Conservation (phyloP, 495 filamentous ascomycete genomes). For the Friedmanniomyces endolithicus region DNA sequence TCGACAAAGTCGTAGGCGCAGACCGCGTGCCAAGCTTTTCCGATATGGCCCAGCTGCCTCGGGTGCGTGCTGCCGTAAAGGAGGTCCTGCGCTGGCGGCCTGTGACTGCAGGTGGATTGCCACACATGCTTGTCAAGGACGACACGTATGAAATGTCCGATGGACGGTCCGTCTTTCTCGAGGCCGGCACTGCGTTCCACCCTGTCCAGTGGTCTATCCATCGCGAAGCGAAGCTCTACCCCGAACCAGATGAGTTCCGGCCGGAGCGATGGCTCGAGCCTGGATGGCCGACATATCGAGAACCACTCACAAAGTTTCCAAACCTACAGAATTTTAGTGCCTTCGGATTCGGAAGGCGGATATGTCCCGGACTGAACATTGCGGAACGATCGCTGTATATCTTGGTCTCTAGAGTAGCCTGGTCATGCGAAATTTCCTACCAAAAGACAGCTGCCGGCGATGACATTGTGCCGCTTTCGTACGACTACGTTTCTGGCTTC, state of each 20-base stretch:
- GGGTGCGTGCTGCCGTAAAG: slow-evolving; percentile 21
- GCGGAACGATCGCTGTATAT: slow-evolving; percentile 43
- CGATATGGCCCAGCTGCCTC: slow-evolving; percentile 12
- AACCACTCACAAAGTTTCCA: slow-evolving; percentile 24
- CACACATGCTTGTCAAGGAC: slow-evolving; percentile 24
- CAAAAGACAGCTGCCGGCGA: no score
- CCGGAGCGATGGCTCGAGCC: slow-evolving; percentile 31
- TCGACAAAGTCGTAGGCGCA: slow-evolving; percentile 21
- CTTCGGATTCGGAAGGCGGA: slow-evolving; percentile 28
- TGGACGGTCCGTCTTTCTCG: slow-evolving; percentile 20
- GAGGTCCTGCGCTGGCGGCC: slow-evolving; percentile 31
- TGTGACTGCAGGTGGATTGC: slow-evolving; percentile 23
- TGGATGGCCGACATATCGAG: slow-evolving; percentile 23
- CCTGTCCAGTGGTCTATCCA: slow-evolving; percentile 25
- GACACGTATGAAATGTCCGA: slow-evolving; percentile 22
- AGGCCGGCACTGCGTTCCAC: slow-evolving; percentile 25
- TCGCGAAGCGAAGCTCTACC: slow-evolving; percentile 27
- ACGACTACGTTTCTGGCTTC: no score
- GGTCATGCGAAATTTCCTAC: slow-evolving; percentile 20
- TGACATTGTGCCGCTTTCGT: no score
- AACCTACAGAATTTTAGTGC: slow-evolving; percentile 22
- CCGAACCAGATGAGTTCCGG: slow-evolving; percentile 29
- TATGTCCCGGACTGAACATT: slow-evolving; percentile 35
- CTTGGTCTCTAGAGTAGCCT: slow-evolving; percentile 40
- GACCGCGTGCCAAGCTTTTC: slow-evolving; percentile 21